Base-by-base conservation (phyloP, 805 yeast species). In the Zygosaccharomyces lentus region DNA sequence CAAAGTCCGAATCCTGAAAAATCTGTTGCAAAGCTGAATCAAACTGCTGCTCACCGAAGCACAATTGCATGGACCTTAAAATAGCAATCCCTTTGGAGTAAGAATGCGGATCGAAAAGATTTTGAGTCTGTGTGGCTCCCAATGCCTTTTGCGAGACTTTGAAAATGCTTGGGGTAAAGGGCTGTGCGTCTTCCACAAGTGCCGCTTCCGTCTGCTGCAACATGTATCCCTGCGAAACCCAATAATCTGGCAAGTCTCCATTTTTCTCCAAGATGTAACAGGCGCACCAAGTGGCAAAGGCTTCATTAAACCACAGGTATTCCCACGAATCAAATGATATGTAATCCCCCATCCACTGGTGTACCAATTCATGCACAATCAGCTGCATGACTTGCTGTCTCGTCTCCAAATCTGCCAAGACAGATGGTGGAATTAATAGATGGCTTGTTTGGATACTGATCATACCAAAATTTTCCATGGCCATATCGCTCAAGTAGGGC, bases 401-500 rank as follows among this genome's bases (percentile, higher is more conserved):
- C 2, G 58, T 52, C 6, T 51, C 41, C 6, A 54, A 46, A 37
- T 53, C 54, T 3, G 63, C 57, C 35, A 71, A 51, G 1, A 60
- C 54, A 13, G 46, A 23, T 30, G 68, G 69, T 0, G 74, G 68
- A 12, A 73, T 50, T 15, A 77, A 50, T 6, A 76, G 53, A 52
- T 79, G 81, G 37, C 74, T 73, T 42, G 76, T 73, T 44, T 81
- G 74, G 6, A 82, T 71, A 2, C 84, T 77, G 41, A 86, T 72
- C 66, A 83, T 65, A 3, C 87, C 85, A 77, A 84, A 81, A 60
- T 85, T 84, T 60, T 86, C 95, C 81, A 84, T 85, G 2, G 87
- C 95, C 48, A 86, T 85, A 59, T 84, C 91, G 24, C 80, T 73
- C 46, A 86, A 68, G 54, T 80, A 82, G 8, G 93, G 93, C 7